Percentiles rank a stretch among this genome's conserved stretches.
phyloP scores from a whole-genome alignment of 768 basidiomycete species.

The Lentinula raphanica region DNA sequence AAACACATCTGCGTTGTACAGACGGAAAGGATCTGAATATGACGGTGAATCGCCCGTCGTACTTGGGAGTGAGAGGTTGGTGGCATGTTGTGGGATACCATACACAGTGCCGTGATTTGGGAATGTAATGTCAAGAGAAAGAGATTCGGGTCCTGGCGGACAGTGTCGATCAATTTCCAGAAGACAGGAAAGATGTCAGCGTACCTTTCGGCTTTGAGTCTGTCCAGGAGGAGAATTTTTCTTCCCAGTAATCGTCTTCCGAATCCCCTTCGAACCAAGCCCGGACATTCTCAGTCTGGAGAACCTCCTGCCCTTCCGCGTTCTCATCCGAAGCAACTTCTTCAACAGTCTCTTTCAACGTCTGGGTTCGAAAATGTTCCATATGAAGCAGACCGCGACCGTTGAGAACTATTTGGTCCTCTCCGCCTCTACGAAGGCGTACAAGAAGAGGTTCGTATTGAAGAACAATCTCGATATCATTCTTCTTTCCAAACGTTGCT shows the following conservation, averaged over 20 bases:
- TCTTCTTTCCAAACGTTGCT: slow-evolving; percentile 60
- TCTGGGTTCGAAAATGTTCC: slow-evolving; percentile 89
- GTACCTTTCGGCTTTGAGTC: slow-evolving; percentile 95
- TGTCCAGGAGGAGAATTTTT: slow-evolving; percentile 80
- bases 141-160: slow-evolving; percentile 85
- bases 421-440: slow-evolving; percentile 64
- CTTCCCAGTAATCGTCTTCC: slow-evolving; percentile 87
- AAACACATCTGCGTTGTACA: slow-evolving; percentile 95
- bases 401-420: slow-evolving; percentile 85
- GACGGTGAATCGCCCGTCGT: slow-evolving; percentile 74
- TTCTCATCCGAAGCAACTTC: slow-evolving; percentile 29
- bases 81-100: slow-evolving; percentile 96
- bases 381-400: slow-evolving; percentile 88
- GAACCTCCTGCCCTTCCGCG: slow-evolving; percentile 44
- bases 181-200: slow-evolving; percentile 3
- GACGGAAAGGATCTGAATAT: slow-evolving; percentile 88
- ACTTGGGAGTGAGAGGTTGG: slow-evolving; percentile 80
- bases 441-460: slow-evolving; percentile 73
- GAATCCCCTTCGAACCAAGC: slow-evolving; percentile 88
- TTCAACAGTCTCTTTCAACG: slow-evolving; percentile 30
- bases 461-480: slow-evolving; percentile 62
- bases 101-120: slow-evolving; percentile 88
- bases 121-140: slow-evolving; percentile 90
- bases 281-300: slow-evolving; percentile 44
- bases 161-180: not conserved